Conservation (phyloP, 257 asterid genomes). For the Nicotiana undulata region DNA sequence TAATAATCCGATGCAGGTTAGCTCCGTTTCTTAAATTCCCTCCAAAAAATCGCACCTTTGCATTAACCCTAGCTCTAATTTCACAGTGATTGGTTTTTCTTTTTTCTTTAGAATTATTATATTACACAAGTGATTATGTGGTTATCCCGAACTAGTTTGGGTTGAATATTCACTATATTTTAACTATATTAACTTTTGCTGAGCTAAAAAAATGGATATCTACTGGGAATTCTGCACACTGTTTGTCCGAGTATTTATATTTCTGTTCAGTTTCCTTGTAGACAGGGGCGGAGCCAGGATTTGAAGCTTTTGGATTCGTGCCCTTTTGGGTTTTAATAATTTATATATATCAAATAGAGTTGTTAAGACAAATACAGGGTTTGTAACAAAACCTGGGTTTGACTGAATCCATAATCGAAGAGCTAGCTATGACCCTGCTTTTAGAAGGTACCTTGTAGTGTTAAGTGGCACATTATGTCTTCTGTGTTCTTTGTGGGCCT, state of each 20-base stretch:
- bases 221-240: neutral
- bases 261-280: neutral
- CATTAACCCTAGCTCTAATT: neutral
- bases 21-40: neutral
- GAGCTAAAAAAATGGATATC: neutral
- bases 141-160: neutral
- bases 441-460: neutral
- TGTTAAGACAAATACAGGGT: too few relatives aligned
- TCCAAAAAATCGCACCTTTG: neutral
- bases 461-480: neutral
- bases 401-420: too few relatives aligned
- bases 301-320: too few relatives aligned
- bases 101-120: neutral
- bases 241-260: neutral
- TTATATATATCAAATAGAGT: too few relatives aligned
- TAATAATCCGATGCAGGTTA: constrained; percentile 34
- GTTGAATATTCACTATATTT: neutral
- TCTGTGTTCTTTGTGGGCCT: neutral
- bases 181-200: neutral
- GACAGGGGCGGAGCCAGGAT: too few relatives aligned
- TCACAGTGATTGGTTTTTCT: neutral
- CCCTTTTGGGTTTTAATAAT: too few relatives aligned
- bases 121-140: neutral
- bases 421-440: neutral
- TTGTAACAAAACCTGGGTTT: too few relatives aligned